Percentiles rank a stretch among this genome's conserved stretches.
Evolutionary conservation across 1,139 yeast species (phyloP).

Genomic region (Yamadazyma membranifaciens): DNA sequence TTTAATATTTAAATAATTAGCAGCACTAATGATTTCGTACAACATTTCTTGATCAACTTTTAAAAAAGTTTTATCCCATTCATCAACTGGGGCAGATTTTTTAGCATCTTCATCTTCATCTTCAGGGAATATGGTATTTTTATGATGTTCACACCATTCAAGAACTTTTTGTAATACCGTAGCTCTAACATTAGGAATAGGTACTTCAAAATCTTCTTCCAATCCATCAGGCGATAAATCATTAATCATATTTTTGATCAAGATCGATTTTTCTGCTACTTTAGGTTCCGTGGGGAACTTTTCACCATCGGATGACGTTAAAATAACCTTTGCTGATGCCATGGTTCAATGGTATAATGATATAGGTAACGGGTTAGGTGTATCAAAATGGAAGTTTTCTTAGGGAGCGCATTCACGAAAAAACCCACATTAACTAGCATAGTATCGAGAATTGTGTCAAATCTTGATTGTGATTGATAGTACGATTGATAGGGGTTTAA

Average conservation of each 20-base stretch:
- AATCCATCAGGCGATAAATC: conserved; percentile 67
- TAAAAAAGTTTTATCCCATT: conserved; percentile 95
- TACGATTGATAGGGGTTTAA: too few species aligned
- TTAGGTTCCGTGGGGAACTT: conserved; percentile 71
- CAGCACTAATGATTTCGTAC: conserved; percentile 93
- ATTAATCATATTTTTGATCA: conserved; percentile 87
- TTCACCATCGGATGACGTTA: conserved; percentile 74
- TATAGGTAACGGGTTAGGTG: not conserved
- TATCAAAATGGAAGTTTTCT: not conserved
- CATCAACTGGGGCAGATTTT: conserved; percentile 82
- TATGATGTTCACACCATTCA: conserved; percentile 98
- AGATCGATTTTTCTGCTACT: conserved; percentile 86
- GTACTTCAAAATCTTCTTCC: conserved; percentile 74
- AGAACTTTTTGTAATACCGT: conserved; percentile 86
- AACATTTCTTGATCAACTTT: conserved; percentile 98
- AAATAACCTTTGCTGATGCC: conserved; percentile 53
- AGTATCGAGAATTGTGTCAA: too few species aligned
- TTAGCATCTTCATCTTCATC: conserved; percentile 81
- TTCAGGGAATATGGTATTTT: conserved; percentile 71
- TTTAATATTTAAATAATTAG: conserved; percentile 90
- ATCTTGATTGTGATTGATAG: too few species aligned
- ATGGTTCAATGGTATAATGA: not conserved
- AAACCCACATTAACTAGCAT: too few species aligned
- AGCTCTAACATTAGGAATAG: conserved; percentile 87
- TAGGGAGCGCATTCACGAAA: not conserved